A percentile compares a stretch with the other conserved stretches of the same genome.
These are phyloP conservation scores for Bisporella sp. DNA, from an alignment of 2,329 filamentous ascomycete species.

Conservation along the genomic window DNA sequence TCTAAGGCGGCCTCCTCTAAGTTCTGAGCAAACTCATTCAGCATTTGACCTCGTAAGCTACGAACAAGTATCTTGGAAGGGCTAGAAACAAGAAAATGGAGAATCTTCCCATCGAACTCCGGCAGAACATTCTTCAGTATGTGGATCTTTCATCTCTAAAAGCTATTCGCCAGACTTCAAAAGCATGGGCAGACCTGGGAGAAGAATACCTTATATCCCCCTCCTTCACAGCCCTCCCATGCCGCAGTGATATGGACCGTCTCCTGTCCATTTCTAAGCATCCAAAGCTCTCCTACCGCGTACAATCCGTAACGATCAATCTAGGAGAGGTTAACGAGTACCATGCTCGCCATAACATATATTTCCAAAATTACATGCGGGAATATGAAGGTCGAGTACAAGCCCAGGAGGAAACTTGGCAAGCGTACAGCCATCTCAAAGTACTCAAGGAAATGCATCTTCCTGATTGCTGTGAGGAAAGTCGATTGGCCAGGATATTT, in stretches of 20 bases:
- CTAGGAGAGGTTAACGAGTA: constrained; percentile 24
- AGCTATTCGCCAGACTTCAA: constrained; percentile 15
- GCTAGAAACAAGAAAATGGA: constrained; percentile 11
- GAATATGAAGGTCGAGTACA: constrained; percentile 19
- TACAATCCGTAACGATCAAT: constrained; percentile 14
- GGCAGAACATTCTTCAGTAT: constrained; percentile 12
- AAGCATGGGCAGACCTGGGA: constrained; percentile 16
- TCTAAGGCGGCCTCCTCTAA: no score
- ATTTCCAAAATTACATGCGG: constrained; percentile 21
- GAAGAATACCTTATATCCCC: constrained; percentile 19
- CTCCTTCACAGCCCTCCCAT: constrained; percentile 14
- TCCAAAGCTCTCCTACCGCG: constrained; percentile 13
- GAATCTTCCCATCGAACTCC: constrained; percentile 17
- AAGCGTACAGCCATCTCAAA: constrained; percentile 24
- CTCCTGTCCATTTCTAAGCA: constrained; percentile 15
- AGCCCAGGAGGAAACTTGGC: constrained; percentile 20
- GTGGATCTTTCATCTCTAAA: constrained; percentile 12
- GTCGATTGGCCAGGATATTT: constrained; percentile 13
- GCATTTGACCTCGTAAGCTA: no score
- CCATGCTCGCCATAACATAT: constrained; percentile 23
- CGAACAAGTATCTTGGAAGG: no score
- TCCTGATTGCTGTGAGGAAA: constrained; percentile 13
- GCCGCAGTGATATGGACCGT: constrained; percentile 16
- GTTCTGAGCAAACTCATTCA: no score
- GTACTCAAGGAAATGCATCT: constrained; percentile 21